phyloP scores from a whole-genome alignment of 257 asterid species.

The Handroanthus guayacan region DNA sequence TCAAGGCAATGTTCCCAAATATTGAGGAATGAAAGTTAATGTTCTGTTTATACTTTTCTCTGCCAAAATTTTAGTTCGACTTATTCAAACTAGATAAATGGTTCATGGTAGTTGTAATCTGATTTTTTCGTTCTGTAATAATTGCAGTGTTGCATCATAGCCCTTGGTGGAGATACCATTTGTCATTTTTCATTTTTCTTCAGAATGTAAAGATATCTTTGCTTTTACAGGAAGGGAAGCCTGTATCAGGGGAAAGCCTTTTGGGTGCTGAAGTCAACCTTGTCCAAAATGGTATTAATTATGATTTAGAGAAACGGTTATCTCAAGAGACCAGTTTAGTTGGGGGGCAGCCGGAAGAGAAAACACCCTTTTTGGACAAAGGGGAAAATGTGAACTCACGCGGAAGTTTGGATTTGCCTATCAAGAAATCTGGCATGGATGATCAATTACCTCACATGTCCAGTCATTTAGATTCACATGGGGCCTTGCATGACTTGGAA shows the following conservation, averaged over 20 bases:
- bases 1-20: neutral
- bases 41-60: neutral
- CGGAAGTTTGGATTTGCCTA: constrained; percentile 30
- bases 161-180: neutral
- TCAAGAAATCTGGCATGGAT: constrained; percentile 43
- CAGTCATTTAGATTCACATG: constrained; percentile 39
- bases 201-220: neutral
- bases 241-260: constrained; percentile 42
- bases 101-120: neutral
- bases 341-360: constrained; percentile 44
- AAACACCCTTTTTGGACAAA: constrained; percentile 35
- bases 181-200: neutral
- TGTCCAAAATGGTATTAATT: constrained; percentile 38
- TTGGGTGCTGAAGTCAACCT: constrained; percentile 37
- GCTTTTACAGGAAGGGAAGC: constrained; percentile 48
- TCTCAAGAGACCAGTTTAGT: constrained; percentile 38
- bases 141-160: neutral
- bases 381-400: constrained; percentile 42
- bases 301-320: constrained; percentile 41
- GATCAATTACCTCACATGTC: constrained; percentile 39
- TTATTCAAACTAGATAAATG: neutral
- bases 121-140: neutral
- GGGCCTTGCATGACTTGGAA: constrained; percentile 42
- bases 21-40: neutral
- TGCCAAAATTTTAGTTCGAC: neutral